Conservation (phyloP, 176 grass and related monocot species). For the Hyparrhenia diplandra region DNA sequence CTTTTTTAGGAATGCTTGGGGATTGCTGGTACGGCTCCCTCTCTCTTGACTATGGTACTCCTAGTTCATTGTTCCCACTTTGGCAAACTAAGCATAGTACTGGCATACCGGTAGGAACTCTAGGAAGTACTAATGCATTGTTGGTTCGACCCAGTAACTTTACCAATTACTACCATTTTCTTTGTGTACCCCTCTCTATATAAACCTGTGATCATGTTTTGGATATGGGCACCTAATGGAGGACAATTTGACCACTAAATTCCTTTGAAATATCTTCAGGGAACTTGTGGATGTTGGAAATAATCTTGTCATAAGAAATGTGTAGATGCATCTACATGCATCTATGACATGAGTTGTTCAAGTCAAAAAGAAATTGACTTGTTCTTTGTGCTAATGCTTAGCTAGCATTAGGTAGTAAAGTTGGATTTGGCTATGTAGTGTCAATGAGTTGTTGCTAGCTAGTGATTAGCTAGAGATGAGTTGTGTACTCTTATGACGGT, state of each 20-base stretch:
- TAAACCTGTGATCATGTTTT: not conserved
- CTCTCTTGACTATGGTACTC: not conserved
- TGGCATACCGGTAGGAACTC: not conserved
- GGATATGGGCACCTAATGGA: not conserved
- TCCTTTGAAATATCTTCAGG: not conserved
- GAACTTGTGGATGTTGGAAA: not conserved
- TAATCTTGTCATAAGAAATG: no score
- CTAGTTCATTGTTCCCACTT: not conserved
- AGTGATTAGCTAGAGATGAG: no score
- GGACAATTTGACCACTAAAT: not conserved
- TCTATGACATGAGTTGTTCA: no score
- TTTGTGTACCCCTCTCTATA: not conserved
- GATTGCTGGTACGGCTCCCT: conserved; percentile 64
- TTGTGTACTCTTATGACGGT: no score
- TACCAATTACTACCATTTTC: not conserved
- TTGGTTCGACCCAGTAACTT: not conserved
- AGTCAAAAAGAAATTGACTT: no score
- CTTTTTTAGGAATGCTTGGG: conserved; percentile 8
- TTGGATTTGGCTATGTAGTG: no score
- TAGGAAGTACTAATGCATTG: not conserved
- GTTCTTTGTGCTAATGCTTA: no score
- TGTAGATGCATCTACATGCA: no score
- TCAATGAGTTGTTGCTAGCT: no score
- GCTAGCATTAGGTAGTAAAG: no score
- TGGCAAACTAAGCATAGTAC: not conserved